Base-by-base conservation (phyloP, 441 rosid species). In the Adansonia gregorii region DNA sequence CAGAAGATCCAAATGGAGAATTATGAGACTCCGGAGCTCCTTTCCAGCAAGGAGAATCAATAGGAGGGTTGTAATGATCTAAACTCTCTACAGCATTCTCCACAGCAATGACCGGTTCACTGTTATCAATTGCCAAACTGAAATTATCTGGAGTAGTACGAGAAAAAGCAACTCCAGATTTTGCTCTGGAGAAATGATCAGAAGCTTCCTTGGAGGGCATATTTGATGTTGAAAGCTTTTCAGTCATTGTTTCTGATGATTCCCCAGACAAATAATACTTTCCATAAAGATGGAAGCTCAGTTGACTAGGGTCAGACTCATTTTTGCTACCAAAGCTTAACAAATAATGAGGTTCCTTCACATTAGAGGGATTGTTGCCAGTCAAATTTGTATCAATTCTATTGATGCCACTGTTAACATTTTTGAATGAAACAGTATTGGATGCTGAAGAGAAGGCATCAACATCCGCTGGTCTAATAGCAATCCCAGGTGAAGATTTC, bases 1-100 rank as follows among this genome's bases (percentile, higher is more conserved):
- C 82, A 58, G 82, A 79, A 82, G 74, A 69, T 81, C 82, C 82
- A 68, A 72, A 82, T 70, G 83, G 67, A 41, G 84, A 76, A 77
- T 73, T 75, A 67, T 73, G 82, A 63, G 88, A 83, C 65, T 80
- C 76, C 8, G 81, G 79, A 73, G 88, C 92, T 78, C 88, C 90
- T 84, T 72, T 88, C 86, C 87, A 89, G 87, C 88, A 89, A 20
- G 89, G 90, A 39, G 92, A 87, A 82, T 84, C 96, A 84, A 80
- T 86, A 55, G 83, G 78, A 68, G 58, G 89, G 78, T 77, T 72
- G 78, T 49, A 76, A 75, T 83, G 82, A 86, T 82, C 89, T 9
- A 84, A 72, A 82, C 66, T 82, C 61, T 91, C 89, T 7, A 84
- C 78, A 72, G 78, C 60, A 73, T 81, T 85, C 69, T 85, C 88